These are phyloP conservation scores for Arthrocladium fulminans DNA, from an alignment of 2,329 filamentous ascomycete species.

Conservation along the genomic window DNA sequence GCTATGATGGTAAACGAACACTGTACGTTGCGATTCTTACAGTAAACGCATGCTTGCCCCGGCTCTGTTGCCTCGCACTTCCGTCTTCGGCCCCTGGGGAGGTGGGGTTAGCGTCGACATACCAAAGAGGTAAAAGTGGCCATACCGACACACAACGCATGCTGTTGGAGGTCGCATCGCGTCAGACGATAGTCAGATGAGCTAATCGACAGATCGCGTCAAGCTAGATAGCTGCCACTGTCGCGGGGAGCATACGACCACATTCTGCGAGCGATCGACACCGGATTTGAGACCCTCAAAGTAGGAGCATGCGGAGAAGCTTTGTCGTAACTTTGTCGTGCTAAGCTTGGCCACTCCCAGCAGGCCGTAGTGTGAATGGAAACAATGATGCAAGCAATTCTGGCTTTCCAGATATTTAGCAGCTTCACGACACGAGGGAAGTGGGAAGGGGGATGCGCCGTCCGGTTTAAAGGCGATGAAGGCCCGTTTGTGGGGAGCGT, in stretches of 20 bases:
- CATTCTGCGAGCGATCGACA: background rate
- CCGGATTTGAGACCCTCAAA: background rate
- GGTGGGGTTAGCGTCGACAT: background rate
- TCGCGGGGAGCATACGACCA: background rate
- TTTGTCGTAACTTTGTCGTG: no score
- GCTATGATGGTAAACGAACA: conserved; percentile 11
- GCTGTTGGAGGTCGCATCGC: conserved; percentile 17
- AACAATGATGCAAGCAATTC: no score
- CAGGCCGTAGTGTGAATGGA: no score
- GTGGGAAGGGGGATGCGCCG: no score
- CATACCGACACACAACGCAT: conserved; percentile 17
- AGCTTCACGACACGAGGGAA: no score
- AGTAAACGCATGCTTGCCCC: conserved; percentile 14
- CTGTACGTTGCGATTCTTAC: conserved; percentile 11
- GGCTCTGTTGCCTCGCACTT: conserved; percentile 13
- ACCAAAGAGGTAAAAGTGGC: background rate
- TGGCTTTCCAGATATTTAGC: no score
- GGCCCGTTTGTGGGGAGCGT: no score
- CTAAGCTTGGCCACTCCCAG: no score
- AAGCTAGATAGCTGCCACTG: background rate
- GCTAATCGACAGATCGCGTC: background rate
- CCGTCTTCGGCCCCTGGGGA: conserved; percentile 12
- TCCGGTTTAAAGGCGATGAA: no score
- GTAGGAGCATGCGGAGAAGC: no score
- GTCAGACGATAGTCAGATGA: background rate